Conservation (phyloP, 768 basidiomycete genomes). For the Leucosporidium creatinivorum region DNA sequence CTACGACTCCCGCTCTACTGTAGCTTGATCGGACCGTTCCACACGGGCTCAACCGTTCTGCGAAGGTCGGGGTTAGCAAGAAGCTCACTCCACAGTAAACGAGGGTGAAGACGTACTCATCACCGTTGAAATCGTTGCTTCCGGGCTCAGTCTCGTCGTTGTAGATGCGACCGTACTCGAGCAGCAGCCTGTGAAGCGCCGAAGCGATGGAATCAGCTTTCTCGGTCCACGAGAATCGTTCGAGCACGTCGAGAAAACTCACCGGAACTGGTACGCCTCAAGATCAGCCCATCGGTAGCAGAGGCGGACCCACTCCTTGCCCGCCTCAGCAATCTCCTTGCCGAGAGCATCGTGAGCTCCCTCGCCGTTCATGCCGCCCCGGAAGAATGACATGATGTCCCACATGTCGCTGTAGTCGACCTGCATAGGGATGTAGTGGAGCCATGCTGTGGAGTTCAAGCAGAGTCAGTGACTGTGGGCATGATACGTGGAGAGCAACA, state of each 20-base stretch:
- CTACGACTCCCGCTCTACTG: neutral
- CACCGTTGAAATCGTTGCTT: constrained; percentile 32
- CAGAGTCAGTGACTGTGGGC: neutral
- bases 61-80: neutral
- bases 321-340: constrained; percentile 31
- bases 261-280: constrained; percentile 36
- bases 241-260: neutral
- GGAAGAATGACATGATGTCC: constrained; percentile 37
- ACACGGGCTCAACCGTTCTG: constrained; percentile 23
- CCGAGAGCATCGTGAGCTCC: constrained; percentile 35
- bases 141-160: constrained; percentile 31
- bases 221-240: neutral
- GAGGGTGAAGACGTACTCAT: constrained; percentile 8
- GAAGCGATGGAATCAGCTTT: neutral
- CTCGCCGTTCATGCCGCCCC: constrained; percentile 31
- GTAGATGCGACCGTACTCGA: constrained; percentile 35
- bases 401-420: constrained; percentile 36
- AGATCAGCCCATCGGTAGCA: constrained; percentile 34
- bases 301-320: constrained; percentile 33
- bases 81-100: neutral
- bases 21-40: constrained; percentile 17
- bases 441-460: constrained; percentile 26
- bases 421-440: constrained; percentile 37
- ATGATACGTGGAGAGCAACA: neutral
- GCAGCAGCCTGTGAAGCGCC: constrained; percentile 18